Base-by-base conservation (phyloP, 2,329 filamentous ascomycete species). In the Tympanopsis confertula region DNA sequence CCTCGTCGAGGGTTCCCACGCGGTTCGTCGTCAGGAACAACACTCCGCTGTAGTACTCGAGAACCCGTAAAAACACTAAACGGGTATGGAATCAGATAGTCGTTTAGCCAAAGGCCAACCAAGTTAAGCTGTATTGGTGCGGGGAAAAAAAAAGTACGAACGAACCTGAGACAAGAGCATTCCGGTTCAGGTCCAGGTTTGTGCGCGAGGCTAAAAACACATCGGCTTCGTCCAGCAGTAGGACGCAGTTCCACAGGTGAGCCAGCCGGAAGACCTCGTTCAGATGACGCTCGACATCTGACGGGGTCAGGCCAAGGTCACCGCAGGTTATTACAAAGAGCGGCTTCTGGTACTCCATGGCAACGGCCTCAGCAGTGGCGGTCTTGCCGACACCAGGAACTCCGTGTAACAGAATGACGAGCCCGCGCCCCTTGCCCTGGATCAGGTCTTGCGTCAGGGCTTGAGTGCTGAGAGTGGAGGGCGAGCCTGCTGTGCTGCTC, bases 361-460 rank as follows among this genome's bases (percentile, higher is more conserved):
- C 61, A 1, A 63, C 53, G 1, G 58, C 59, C 42, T 66, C 57
- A 1, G 66, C 65, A 0, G 66, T 68, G 0, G 61, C 57, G 0
- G 66, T 69, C 52, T 69, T 69, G 4, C 66, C 66, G 0, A 68
- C 63, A 19, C 66, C 66, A 0, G 66, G 65, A 0, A 62, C 57
- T 19, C 66, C 66, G 40, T 68, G 64, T 0, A 69, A 50, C 1
- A 69, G 47, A 0, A 69, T 52, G 2, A 67, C 55, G 1, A 69
- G 47, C 4, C 65, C 64, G 1, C 56, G 53, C 1, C 61, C 63
- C 44, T 68, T 69, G 42, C 63, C 62, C 37, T 58, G 55, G 35
- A 68, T 62, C 5, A 68, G 42, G 44, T 68, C 63, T 45, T 62
- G 58, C n/a, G n/a, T n/a, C n/a, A n/a, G n/a, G n/a, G n/a, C n/a